Conservation (phyloP, 2,329 filamentous ascomycete genomes). For the Penicillium verrucosum region DNA sequence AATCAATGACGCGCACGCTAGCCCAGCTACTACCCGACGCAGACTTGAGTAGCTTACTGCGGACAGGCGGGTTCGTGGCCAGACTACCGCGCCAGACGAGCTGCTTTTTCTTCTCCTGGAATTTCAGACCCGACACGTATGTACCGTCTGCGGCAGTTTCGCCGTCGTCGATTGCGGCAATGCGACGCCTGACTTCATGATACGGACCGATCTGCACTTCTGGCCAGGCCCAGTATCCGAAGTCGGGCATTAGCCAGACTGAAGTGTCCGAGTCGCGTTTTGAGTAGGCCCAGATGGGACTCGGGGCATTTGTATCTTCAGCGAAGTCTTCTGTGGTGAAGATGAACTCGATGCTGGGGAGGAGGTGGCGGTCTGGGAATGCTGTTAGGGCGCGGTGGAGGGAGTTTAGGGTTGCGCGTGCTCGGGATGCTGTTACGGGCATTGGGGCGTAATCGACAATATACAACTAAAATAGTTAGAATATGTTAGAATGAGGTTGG, state of each 20-base stretch:
- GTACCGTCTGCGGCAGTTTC: conserved; percentile 20
- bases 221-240: conserved; percentile 54
- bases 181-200: conserved; percentile 41
- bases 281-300: conserved; percentile 46
- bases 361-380: conserved; percentile 35
- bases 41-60: conserved; percentile 39
- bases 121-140: conserved; percentile 16
- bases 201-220: conserved; percentile 47
- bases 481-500: background rate
- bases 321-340: conserved; percentile 48
- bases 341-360: conserved; percentile 52
- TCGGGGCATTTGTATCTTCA: conserved; percentile 22
- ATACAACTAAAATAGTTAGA: conserved; percentile 29
- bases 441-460: conserved; percentile 36
- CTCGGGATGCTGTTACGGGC: conserved; percentile 36
- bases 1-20: conserved; percentile 44
- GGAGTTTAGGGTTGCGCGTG: conserved; percentile 45
- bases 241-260: conserved; percentile 54
- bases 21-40: conserved; percentile 46
- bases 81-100: conserved; percentile 50
- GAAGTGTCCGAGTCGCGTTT: conserved; percentile 38
- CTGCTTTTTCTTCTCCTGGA: conserved; percentile 44
- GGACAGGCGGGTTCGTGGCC: conserved; percentile 38
- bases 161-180: conserved; percentile 38
- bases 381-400: conserved; percentile 49